A percentile compares a stretch with the other conserved stretches of the same genome.
Conservation (phyloP, 805 yeast species). For the Kazachstania kunashirensis region DNA sequence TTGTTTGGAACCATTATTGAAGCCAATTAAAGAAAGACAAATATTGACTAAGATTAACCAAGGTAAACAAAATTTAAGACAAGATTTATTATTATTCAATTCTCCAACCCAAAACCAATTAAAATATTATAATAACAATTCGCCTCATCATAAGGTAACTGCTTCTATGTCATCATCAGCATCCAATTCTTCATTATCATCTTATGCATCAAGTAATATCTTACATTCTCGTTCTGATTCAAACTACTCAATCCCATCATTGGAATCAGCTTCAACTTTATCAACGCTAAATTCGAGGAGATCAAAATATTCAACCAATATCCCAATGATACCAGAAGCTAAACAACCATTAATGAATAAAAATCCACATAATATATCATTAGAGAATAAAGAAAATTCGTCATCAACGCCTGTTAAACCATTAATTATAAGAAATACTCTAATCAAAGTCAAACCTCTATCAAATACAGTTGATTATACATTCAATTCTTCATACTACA, state of each 20-base stretch:
- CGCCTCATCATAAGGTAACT: conserved; percentile 6
- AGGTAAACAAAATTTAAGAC: conserved; percentile 30
- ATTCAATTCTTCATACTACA: too few species aligned
- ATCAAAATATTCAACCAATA: conserved; percentile 1
- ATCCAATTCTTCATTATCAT: conserved; percentile 2
- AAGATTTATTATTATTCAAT: conserved; percentile 19
- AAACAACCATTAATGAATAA: too few species aligned
- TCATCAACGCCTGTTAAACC: conserved; percentile 1
- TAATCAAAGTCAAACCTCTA: neutral
- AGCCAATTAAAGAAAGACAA: conserved; percentile 37
- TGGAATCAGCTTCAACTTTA: conserved; percentile 33
- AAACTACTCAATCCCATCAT: conserved; percentile 32
- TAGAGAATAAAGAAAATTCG: conserved; percentile 5
- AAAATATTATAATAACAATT: conserved; percentile 8
- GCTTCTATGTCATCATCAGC: conserved; percentile 8
- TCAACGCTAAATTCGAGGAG: conserved; percentile 16
- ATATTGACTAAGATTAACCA: neutral
- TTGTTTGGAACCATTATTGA: conserved; percentile 64
- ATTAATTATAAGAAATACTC: neutral
- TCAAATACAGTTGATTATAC: neutral
- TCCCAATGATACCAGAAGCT: conserved; percentile 2
- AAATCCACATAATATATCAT: conserved; percentile 5
- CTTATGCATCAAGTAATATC: conserved; percentile 7
- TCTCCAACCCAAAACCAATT: conserved; percentile 14
- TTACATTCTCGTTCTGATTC: conserved; percentile 27